Evolutionary conservation across 257 asterid genomes (phyloP), one percentile per base, ranked within the genome.

Genomic region (Verbena officinalis): DNA sequence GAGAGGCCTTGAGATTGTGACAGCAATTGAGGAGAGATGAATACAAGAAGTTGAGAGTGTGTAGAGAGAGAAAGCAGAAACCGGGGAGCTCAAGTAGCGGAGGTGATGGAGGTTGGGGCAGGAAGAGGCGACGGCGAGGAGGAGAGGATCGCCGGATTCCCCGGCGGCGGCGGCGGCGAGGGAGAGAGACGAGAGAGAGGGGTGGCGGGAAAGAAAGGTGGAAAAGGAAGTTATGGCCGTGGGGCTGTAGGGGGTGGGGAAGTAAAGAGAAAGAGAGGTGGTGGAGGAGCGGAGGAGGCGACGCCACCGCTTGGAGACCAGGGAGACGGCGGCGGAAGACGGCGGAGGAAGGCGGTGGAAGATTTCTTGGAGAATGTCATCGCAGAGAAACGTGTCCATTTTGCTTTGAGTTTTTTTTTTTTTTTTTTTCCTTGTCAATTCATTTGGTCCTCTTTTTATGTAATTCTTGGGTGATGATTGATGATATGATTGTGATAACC

Each of bases 341-440:
- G 84, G 65, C 14, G 91, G 91, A 4, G 87, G 95, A 2, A 88
- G 75, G 56, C 85, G 96, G 82, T 54, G 84, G 82, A 91, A 89
- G 67, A 91, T 85, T 79, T 91, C 96, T 71, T 80, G 87, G 45
- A 86, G 69, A 36, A 86, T 87, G 74, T 91, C 96, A 9, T 91
- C 98, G 71, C 95, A 86, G 42, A 91, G 81, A 49, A 86, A 61
- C 1, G 83, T 4, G 49, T 84, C 96, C 95, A 91, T 36, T 36
- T 44, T 44, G n/a, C n/a, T 44, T 2, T 5, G n/a, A 31, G 20
- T 71, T 51, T 19, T 7, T 1, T 55, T 23, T 9, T 6, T 0
- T 36, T 33, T 5, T 36, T 36, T 7, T 0, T n/a, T n/a, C n/a
- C n/a, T n/a, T n/a, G n/a, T 62, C 11, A 19, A 19, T 8, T 21